Evolutionary conservation across 1,284 basidiomycete species (phyloP), one percentile per base, ranked within the genome.

Genomic region (Ustilago hordei): DNA sequence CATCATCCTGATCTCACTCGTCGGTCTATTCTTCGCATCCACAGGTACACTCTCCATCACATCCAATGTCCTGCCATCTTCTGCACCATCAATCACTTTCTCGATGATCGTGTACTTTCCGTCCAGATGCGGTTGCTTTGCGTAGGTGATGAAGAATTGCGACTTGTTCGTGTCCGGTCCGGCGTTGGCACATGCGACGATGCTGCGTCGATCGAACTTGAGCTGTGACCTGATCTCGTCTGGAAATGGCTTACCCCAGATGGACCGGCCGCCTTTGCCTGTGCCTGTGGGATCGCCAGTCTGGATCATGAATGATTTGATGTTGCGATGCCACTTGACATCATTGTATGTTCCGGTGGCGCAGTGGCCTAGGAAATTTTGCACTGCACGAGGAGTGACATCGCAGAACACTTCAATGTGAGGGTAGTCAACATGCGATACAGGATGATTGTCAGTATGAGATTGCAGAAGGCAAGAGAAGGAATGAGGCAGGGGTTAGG

Each of bases 331-430:
- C 87, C 96, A 98, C 32, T 96, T 88, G 81, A 91, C 93, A 69
- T 90, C 89, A 86, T 97, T 90, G 87, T 95, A 99, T 80, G 92
- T 92, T 47, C 92, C 92, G 11, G 94, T 92, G 11, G 95, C 96
- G 83, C 93, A 95, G 17, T 98, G 89, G 0, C 94, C 95, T 31
- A 99, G 89, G 85, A 99, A 99, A 88, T 98, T 99, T 93, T 99
- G 95, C 72, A 95, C 94, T 19, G 95, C 90, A 83, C 94, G 93
- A 13, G 96, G 96, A 17, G 95, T 93, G 8, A 94, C 91, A 87
- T 99, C 96, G 87, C 96, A 98, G 87, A 98, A 99, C 31, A 99
- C 87, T 87, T 99, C 96, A 76, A 98, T 91, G 95, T 98, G 84
- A 31, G 32, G n/a, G 15, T 8, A 28, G 43, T 28, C 9, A 3